Evolutionary conservation across 1,284 basidiomycete species (phyloP), one percentile per base, ranked within the genome.

Genomic region (Tetrapyrgos nigripes): DNA sequence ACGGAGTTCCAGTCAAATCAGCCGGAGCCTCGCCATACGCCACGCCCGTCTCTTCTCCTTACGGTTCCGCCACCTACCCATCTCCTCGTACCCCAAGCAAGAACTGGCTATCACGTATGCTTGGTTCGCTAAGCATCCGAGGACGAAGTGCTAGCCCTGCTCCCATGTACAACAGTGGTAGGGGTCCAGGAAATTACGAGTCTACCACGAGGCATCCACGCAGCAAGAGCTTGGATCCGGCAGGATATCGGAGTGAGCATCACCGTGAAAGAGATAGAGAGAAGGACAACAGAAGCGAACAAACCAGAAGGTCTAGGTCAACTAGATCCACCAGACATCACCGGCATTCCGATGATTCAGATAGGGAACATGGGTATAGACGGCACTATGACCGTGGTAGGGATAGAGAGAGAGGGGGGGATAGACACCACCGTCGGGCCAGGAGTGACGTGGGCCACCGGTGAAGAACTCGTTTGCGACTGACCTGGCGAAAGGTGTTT

Each of bases 81-180:
- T 40, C 37, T 4, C 37, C 37, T 40, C 37, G 37, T n/a, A 17
- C 37, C 6, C 5, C 37, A 40, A n/a, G 37, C 21, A 57, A 57
- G 29, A 10, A 33, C 24, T 57, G 56, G 56, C 27, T 57, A 14
- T 49, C 49, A 23, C 50, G 51, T 24, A 28, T 57, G 28, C 52
- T 57, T 21, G 50, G 50, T 43, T 26, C 49, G 10, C 40, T 57
- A 17, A 40, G 37, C 17, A 40, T 40, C 4, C 37, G 37, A 40
- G 37, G 37, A 6, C 49, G 56, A 17, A 47, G 43, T 19, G 45
- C 56, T 9, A 57, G 55, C 45, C 55, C 55, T 21, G 51, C 40
- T 31, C 56, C 56, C 10, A 24, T 26, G 5, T 26, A 21, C 28
- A 24, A 21, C 35, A 37, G 37, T n/a, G 17, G 37, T 40, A 4